Conservation (phyloP, 2,329 filamentous ascomycete genomes). For the Claviceps lovelessii region DNA sequence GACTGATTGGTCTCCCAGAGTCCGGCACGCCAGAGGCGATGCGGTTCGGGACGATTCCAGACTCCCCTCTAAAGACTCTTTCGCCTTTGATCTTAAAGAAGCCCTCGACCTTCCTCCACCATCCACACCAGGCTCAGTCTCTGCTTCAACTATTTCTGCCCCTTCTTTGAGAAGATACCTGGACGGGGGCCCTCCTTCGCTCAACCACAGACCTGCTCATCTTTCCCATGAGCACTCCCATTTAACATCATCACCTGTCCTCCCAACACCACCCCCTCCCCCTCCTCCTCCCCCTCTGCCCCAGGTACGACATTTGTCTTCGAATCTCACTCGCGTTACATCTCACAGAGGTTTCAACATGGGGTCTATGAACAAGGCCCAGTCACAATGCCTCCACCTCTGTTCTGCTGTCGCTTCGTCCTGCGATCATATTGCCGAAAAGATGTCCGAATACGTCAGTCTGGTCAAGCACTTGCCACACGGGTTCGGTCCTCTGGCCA, state of each 20-base stretch:
- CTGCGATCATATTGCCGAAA: constrained; percentile 50
- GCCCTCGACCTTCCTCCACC: constrained; percentile 4
- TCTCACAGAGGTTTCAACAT: constrained; percentile 6
- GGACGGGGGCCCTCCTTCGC: constrained; percentile 2
- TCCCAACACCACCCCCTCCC: not conserved
- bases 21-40: not conserved
- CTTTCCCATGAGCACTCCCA: not conserved
- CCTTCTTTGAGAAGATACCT: constrained; percentile 1
- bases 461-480: constrained; percentile 38
- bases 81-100: constrained; percentile 6
- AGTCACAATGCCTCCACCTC: constrained; percentile 24
- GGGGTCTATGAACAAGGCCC: constrained; percentile 13
- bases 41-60: not conserved
- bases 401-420: constrained; percentile 44
- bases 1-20: not conserved
- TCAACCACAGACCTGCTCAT: not conserved
- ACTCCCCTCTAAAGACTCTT: constrained; percentile 2
- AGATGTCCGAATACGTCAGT: constrained; percentile 49
- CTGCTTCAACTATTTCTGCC: constrained; percentile 3
- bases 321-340: not conserved
- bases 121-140: constrained; percentile 2
- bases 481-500: constrained; percentile 45
- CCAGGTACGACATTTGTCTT: not conserved
- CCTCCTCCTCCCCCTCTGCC: not conserved
- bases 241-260: not conserved